A percentile compares a stretch with the other conserved stretches of the same genome.
These are phyloP conservation scores for Hypoxylon sp. DNA, from an alignment of 2,329 filamentous ascomycete species.

Conservation along the genomic window DNA sequence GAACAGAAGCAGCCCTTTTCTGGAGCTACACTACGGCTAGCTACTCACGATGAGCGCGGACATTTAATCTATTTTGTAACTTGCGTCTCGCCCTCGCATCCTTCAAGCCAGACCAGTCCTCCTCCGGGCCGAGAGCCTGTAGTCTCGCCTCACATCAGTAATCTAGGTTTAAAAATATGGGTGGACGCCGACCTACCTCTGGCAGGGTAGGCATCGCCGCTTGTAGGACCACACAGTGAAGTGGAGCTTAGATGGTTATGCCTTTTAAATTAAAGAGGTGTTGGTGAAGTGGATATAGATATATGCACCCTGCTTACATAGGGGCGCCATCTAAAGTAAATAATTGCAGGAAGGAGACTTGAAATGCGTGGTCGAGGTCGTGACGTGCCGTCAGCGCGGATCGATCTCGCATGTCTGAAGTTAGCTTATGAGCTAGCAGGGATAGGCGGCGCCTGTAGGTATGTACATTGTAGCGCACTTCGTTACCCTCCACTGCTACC, in stretches of 20 bases:
- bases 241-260: neutral
- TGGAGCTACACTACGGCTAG: neutral
- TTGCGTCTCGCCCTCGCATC: constrained; percentile 41
- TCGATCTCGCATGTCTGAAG: constrained; percentile 9
- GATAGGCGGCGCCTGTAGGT: neutral
- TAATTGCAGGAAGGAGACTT: neutral
- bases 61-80: constrained; percentile 41
- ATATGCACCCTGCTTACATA: constrained; percentile 9
- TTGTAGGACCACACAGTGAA: neutral
- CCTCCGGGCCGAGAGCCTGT: constrained; percentile 33
- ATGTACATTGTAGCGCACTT: neutral
- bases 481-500: neutral
- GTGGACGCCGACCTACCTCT: constrained; percentile 23
- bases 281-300: neutral
- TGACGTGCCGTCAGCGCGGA: neutral
- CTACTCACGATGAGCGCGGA: constrained; percentile 43
- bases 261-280: neutral
- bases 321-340: neutral
- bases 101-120: constrained; percentile 43
- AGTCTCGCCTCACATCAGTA: constrained; percentile 12
- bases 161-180: neutral
- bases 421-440: constrained; percentile 22
- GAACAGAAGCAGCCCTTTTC: neutral
- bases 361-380: neutral
- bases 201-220: constrained; percentile 21